Evolutionary conservation across 2,329 filamentous ascomycete genomes (phyloP).

Genomic region (Xylariaceae sp.): DNA sequence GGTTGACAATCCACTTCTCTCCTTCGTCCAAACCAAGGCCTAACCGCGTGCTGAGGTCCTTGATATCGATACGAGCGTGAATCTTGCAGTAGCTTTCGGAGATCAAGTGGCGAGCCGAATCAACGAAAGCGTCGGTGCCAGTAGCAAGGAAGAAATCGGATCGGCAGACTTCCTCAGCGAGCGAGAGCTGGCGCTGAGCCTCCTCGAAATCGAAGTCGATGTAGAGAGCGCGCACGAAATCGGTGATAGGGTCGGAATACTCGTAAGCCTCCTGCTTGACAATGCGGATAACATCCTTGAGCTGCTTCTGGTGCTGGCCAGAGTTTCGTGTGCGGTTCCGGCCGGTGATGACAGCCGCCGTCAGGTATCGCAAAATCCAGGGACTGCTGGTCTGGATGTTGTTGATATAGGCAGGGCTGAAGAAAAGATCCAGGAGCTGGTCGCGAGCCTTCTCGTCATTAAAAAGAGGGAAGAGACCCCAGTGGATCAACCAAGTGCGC

Average conservation of each 20-base stretch:
- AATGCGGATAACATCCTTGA: conserved; percentile 94
- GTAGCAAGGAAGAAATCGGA: conserved; percentile 92
- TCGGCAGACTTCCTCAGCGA: conserved; percentile 86
- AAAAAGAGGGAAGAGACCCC: conserved; percentile 98
- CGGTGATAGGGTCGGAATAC: conserved; percentile 91
- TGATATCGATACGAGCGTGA: conserved; percentile 96
- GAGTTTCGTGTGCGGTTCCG: conserved; percentile 76
- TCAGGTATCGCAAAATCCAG: conserved; percentile 91
- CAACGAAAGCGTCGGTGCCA: conserved; percentile 82
- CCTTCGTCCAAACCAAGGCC: conserved; percentile 90
- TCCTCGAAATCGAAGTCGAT: conserved; percentile 96
- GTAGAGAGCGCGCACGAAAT: conserved; percentile 94
- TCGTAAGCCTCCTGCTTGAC: conserved; percentile 97
- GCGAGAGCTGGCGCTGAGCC: conserved; percentile 78
- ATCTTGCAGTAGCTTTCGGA: conserved; percentile 99
- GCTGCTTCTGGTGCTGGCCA: conserved; percentile 88
- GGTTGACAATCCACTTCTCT: conserved; percentile 99
- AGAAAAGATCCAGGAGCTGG: conserved; percentile 89
- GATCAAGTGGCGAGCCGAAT: conserved; percentile 90
- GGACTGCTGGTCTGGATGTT: conserved; percentile 97
- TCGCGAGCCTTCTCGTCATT: conserved; percentile 92
- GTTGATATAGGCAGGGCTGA: conserved; percentile 97
- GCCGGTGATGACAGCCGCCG: conserved; percentile 91
- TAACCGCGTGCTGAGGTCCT: conserved; percentile 87
- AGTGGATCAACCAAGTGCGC: conserved; percentile 96